Base-by-base conservation (phyloP, 768 basidiomycete species). In the Pulveroboletus sp. region DNA sequence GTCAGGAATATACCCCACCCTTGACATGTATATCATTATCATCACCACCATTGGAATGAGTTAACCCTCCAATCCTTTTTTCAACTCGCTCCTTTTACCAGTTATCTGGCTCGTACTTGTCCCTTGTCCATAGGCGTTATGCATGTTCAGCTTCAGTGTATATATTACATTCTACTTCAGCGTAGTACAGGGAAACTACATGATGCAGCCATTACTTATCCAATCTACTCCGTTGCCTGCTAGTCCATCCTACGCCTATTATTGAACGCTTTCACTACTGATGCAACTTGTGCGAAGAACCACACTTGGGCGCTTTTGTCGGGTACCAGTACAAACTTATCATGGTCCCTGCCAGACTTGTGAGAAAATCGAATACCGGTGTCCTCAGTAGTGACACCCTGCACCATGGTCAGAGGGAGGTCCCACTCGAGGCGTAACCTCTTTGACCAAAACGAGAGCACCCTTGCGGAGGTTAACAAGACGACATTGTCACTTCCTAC, bases 351-450 rank as follows among this genome's bases (percentile, higher is more conserved):
- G 50, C 89, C 89, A 3, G 76, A 71, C 60, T 88, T 94, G 68
- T 93, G 82, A 12, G 86, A 80, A 62, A 93, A 89, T 15, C 88
- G 80, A 61, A 99, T 90, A 1, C 94, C 94, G 14, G 83, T 90
- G 61, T 93, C 86, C 63, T 97, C 94, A 26, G 91, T 83, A 4
- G 85, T 87, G 39, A 98, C 82, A 15, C 89, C 90, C 66, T 89
- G 85, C 3, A 97, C 81, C 57, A 90, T 84, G 17, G 80, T 81
- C 64, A 98, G 83, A 0, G 93, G 85, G 12, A 97, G 72, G 56
- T 97, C 93, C 95, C 94, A 99, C 37, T 88, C 84, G 5, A 95
- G 79, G 31, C 81, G 81, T 33, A 98, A 78, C 63, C 80, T 90
- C 65, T 80, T 86, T 10, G 91, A 86, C 79, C 85, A 85, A 67